Percentiles rank a stretch among this genome's conserved stretches.
Evolutionary conservation across 2,329 filamentous ascomycete species (phyloP).

Genomic region (Pseudocercospora vitis): DNA sequence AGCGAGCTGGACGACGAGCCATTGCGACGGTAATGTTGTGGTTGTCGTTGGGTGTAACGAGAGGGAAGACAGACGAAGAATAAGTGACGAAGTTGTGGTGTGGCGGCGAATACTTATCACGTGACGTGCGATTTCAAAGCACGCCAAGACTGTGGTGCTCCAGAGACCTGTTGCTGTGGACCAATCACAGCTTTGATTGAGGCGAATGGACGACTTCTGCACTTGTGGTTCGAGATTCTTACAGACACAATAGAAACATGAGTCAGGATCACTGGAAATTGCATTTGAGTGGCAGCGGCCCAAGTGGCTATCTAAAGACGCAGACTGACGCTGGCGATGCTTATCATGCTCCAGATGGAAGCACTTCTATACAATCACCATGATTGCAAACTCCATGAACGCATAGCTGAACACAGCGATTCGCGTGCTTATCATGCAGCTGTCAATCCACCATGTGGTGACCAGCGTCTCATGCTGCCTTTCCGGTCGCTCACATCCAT

Average conservation of each 20-base stretch:
- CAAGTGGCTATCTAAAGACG: conserved; percentile 10
- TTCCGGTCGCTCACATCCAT: conserved; percentile 12
- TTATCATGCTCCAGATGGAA: not conserved
- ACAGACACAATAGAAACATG: not conserved
- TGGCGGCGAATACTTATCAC: conserved; percentile 2
- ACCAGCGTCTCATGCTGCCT: conserved; percentile 10
- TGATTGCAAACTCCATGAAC: too few relatives aligned
- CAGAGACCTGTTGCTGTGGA: too few relatives aligned
- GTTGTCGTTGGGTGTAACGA: conserved; percentile 50
- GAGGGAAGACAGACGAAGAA: conserved; percentile 26
- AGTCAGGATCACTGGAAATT: conserved; percentile 9
- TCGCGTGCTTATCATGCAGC: not conserved
- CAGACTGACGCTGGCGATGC: not conserved
- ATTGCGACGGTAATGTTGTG: conserved; percentile 72
- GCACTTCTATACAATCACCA: not conserved
- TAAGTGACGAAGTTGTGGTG: conserved; percentile 18
- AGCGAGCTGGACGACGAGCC: conserved; percentile 98
- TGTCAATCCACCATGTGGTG: not conserved
- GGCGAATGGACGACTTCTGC: too few relatives aligned
- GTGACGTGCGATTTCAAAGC: too few relatives aligned
- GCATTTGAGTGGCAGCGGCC: conserved; percentile 18
- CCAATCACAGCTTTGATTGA: too few relatives aligned
- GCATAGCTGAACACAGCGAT: not conserved
- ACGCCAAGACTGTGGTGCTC: not conserved
- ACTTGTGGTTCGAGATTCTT: not conserved